Conservation (phyloP, 2,329 filamentous ascomycete genomes). For the Eutypella sp. region DNA sequence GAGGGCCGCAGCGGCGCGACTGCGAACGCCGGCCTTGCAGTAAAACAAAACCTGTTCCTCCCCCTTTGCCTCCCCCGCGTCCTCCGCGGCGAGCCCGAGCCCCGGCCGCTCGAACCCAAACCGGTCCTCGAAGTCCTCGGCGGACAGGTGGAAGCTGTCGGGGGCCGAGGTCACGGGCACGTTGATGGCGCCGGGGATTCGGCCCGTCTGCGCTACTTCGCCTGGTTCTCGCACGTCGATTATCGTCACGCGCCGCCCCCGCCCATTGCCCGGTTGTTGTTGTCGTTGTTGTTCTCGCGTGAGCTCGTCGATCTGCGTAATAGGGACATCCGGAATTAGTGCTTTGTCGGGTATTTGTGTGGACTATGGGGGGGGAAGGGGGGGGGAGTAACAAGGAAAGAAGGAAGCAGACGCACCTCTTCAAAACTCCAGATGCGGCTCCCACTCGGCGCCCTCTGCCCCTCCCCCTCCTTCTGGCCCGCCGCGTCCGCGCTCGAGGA, state of each 20-base stretch:
- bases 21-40: slow-evolving; percentile 87
- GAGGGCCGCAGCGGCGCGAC: slow-evolving; percentile 68
- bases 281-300: background rate
- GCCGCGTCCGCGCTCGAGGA: slow-evolving; percentile 10
- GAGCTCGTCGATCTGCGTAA: too few species aligned
- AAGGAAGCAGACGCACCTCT: slow-evolving; percentile 18
- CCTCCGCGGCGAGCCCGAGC: slow-evolving; percentile 14
- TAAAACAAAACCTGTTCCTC: slow-evolving; percentile 86
- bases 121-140: slow-evolving; percentile 75
- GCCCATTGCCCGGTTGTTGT: too few species aligned
- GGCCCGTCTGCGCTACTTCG: slow-evolving; percentile 60
- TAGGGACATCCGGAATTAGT: too few species aligned
- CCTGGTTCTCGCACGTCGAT: slow-evolving; percentile 66
- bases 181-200: slow-evolving; percentile 77
- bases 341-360: background rate
- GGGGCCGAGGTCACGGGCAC: slow-evolving; percentile 73
- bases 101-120: slow-evolving; percentile 71
- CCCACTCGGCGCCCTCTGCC: slow-evolving; percentile 11
- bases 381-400: background rate
- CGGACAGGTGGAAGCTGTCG: slow-evolving; percentile 71
- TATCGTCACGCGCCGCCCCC: slow-evolving; percentile 10
- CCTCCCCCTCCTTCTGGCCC: too few species aligned
- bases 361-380: background rate
- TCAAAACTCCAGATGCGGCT: slow-evolving; percentile 27
- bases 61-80: too few species aligned